Evolutionary conservation across 1,284 basidiomycete genomes (phyloP).

Genomic region (Cronartium ribicola): DNA sequence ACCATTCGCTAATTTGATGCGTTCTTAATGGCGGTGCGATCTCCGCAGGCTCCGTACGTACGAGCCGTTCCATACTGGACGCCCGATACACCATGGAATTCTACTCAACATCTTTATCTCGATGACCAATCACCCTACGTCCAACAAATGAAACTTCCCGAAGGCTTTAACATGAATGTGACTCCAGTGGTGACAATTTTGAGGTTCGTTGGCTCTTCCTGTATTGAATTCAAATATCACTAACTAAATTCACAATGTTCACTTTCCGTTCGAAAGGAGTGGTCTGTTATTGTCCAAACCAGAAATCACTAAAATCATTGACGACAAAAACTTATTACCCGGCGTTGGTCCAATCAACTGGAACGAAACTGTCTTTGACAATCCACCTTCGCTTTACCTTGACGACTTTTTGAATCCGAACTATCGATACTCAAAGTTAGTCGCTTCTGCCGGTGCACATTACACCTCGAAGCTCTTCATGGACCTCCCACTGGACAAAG

Average conservation of each 20-base stretch:
- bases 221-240: neutral
- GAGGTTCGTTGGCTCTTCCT: neutral
- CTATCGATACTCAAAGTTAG: conserved; percentile 31
- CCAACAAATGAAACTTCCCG: conserved; percentile 20
- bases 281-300: conserved; percentile 28
- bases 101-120: conserved; percentile 37
- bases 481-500: conserved; percentile 25
- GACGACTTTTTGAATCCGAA: conserved; percentile 20
- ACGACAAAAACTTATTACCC: conserved; percentile 14
- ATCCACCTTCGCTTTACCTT: conserved; percentile 15
- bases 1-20: neutral
- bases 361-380: conserved; percentile 34
- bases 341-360: neutral
- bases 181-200: conserved; percentile 33
- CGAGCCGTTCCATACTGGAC: conserved; percentile 16
- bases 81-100: conserved; percentile 22
- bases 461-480: conserved; percentile 24
- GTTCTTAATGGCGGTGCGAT: neutral
- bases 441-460: conserved; percentile 33
- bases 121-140: conserved; percentile 9
- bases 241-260: neutral
- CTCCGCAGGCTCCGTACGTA: conserved; percentile 23
- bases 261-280: conserved; percentile 6
- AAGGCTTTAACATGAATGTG: conserved; percentile 18
- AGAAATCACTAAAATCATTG: conserved; percentile 22